These are phyloP conservation scores for Salpingoeca rosetta DNA, from an alignment of 78 protist species.

Conservation along the genomic window DNA sequence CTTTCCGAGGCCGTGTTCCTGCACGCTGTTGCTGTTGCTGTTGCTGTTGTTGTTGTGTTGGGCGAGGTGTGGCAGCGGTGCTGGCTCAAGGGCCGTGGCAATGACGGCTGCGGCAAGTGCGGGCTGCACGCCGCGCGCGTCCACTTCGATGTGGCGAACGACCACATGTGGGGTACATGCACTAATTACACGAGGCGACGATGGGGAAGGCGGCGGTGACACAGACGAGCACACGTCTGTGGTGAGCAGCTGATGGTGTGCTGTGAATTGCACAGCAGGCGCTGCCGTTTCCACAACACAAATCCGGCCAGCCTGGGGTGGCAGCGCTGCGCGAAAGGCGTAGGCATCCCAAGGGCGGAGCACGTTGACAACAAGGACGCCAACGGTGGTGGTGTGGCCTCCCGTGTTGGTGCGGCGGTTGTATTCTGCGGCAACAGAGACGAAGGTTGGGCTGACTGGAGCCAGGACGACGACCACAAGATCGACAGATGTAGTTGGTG, in stretches of 20 bases:
- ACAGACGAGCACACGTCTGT: no score
- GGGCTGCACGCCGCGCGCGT: neutral
- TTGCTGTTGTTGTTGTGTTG: no score
- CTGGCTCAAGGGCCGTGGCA: no score
- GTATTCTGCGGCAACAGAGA: neutral
- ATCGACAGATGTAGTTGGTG: no score
- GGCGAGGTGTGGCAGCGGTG: no score
- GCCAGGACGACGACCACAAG: slow-evolving; percentile 19
- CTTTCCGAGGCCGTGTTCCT: no score
- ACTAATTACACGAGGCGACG: neutral
- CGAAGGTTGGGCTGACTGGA: neutral
- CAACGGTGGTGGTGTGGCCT: slow-evolving; percentile 19
- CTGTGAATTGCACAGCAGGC: neutral
- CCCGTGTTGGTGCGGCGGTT: no score
- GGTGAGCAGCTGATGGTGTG: neutral
- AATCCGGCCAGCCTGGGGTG: slow-evolving; percentile 16
- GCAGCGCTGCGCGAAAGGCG: slow-evolving; percentile 35
- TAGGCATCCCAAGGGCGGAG: slow-evolving; percentile 44
- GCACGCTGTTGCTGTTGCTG: no score
- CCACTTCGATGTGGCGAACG: neutral
- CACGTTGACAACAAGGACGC: slow-evolving; percentile 37
- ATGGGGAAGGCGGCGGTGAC: neutral
- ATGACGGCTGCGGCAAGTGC: no score
- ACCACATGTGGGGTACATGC: neutral
- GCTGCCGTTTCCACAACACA: slow-evolving; percentile 31